Base-by-base conservation (phyloP, 495 filamentous ascomycete genomes). In the Pseudotulostoma volvatum region DNA sequence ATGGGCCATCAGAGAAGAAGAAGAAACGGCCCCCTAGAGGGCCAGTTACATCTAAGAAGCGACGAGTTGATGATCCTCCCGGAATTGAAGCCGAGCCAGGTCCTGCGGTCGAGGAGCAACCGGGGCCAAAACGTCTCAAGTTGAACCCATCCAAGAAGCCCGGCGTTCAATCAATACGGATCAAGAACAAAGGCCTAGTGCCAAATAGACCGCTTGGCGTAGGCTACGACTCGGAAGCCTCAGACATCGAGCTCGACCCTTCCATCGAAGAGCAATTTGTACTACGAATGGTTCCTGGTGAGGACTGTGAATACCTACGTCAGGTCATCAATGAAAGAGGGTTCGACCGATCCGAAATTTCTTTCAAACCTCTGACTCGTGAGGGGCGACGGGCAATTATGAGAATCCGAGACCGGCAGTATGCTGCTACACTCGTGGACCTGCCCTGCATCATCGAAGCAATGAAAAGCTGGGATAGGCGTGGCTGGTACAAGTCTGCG, bases 161-260 rank as follows among this genome's bases (percentile, higher is more conserved):
- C 3, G 56, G 52, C 0, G 43, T 64, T 17, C 60, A 65, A 33
- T 66, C 63, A 0, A 62, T 76, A 20, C 62, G 66, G n/a, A 63
- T 73, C 41, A 71, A 71, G 43, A 59, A 63, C 36, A 74, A 74
- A 47, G 71, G 73, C 0, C 76, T 77, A 32, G 65, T 73, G 0
- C 75, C 80, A 0, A 61, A 60, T 16, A 68, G 82, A 36, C 73
- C 74, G 1, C 54, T 60, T 1, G 90, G 87, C 11, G 83, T 90
- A 15, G 92, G 86, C 5, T 97, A 96, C 56, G 90, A 97, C 54
- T 93, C 84, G n/a, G 90, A 96, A 56, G 83, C 86, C 1, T 86
- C 83, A 14, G 90, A 96, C 49, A 74, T 76, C 4, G 90, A 97
- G 55, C 50, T 64, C 2, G 90, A 97, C 49, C 90, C 90, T 0